Percentiles rank a stretch among this genome's conserved stretches.
Evolutionary conservation across 164 flowering plant species (phyloP).

Genomic region (Houttuynia cordata): DNA sequence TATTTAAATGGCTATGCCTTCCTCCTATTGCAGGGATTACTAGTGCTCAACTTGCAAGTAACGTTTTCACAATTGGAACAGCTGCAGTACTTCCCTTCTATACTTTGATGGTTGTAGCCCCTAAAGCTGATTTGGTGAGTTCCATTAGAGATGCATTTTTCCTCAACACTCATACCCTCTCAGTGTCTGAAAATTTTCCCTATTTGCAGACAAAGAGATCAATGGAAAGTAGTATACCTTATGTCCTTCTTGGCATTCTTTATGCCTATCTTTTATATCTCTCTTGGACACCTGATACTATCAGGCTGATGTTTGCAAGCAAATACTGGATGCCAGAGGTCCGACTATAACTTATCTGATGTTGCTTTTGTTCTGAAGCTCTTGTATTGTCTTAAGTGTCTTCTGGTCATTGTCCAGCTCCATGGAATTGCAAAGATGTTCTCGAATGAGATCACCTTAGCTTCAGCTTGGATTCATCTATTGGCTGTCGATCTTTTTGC

Average conservation of each 20-base stretch:
- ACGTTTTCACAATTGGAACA: conserved; percentile 71
- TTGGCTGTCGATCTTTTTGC: conserved; percentile 86
- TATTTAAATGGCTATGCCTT: neutral
- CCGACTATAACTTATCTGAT: conserved; percentile 1
- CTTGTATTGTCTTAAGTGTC: neutral
- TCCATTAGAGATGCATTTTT: too few species aligned
- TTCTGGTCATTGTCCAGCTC: conserved; percentile 33
- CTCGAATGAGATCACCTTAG: conserved; percentile 74
- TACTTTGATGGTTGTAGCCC: conserved; percentile 87
- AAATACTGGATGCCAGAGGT: conserved; percentile 94
- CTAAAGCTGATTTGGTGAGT: conserved; percentile 60
- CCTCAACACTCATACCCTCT: neutral
- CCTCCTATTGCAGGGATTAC: conserved; percentile 46
- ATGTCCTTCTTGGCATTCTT: conserved; percentile 53
- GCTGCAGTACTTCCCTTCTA: conserved; percentile 94
- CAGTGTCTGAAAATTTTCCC: neutral
- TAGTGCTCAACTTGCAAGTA: conserved; percentile 60
- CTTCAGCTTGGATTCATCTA: conserved; percentile 96
- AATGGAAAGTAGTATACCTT: conserved; percentile 67
- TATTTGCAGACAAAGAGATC: conserved; percentile 65
- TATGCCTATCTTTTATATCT: conserved; percentile 77
- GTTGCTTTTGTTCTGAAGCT: neutral
- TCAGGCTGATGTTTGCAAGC: conserved; percentile 64
- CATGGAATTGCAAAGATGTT: conserved; percentile 81
- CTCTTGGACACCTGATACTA: conserved; percentile 91